Percentiles rank a stretch among this genome's conserved stretches.
These are phyloP conservation scores for Cercospora canescens DNA, from an alignment of 2,329 filamentous ascomycete genomes.

Conservation along the genomic window DNA sequence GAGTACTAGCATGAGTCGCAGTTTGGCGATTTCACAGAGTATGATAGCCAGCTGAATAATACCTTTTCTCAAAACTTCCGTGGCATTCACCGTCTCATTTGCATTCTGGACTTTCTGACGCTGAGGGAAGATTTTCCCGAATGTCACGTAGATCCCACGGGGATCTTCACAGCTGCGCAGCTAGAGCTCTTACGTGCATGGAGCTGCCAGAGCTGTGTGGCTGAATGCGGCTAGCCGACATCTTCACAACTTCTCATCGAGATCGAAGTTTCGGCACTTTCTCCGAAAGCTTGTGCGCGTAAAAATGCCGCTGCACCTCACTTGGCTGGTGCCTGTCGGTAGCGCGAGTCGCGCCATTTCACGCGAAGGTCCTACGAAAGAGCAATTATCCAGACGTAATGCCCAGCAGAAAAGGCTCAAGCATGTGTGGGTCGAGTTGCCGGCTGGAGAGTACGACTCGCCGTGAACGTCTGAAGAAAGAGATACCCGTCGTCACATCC, in stretches of 20 bases:
- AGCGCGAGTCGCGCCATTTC: neutral
- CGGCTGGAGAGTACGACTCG: neutral
- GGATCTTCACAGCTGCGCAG: neutral
- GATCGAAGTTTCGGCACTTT: neutral
- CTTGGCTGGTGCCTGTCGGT: neutral
- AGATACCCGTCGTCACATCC: neutral
- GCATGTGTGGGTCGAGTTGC: neutral
- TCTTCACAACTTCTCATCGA: neutral
- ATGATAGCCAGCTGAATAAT: slow-evolving; percentile 3
- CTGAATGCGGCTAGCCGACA: neutral
- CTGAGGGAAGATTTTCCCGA: no score
- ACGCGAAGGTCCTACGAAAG: neutral
- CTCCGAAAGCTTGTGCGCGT: neutral
- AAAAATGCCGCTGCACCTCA: neutral
- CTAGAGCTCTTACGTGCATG: neutral
- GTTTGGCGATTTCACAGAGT: neutral
- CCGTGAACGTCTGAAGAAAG: neutral
- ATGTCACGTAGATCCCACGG: no score
- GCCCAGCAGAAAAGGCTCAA: neutral
- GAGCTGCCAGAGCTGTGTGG: neutral
- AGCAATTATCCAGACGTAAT: neutral
- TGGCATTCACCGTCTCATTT: neutral
- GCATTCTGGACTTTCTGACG: no score
- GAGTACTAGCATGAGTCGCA: neutral
- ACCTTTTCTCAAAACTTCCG: neutral